These are phyloP conservation scores for Phalaenopsis aphrodite DNA, from an alignment of 106 monocot species.

Conservation along the genomic window DNA sequence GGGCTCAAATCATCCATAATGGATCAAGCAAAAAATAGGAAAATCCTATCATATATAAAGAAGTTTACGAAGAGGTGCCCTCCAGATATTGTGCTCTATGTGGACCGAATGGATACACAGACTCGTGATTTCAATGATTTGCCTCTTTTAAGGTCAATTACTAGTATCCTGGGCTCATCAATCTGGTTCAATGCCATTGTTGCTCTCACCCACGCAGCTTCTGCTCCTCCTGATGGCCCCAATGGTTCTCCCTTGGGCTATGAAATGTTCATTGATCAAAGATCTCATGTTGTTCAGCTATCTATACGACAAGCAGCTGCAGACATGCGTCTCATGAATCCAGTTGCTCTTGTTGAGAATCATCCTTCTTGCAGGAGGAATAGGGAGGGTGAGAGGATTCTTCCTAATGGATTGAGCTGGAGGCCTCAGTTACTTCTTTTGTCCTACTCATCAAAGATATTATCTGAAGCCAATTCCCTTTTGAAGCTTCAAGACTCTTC, in stretches of 20 bases:
- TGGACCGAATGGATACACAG: constrained; percentile 86
- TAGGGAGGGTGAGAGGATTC: constrained; percentile 57
- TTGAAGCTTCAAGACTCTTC: constrained; percentile 77
- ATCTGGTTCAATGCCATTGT: constrained; percentile 96
- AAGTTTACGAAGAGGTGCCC: constrained; percentile 68
- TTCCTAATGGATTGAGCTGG: constrained; percentile 87
- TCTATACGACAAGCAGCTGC: constrained; percentile 74
- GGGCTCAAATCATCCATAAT: constrained; percentile 71
- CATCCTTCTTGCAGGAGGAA: constrained; percentile 87
- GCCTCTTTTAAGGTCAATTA: constrained; percentile 66
- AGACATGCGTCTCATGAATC: constrained; percentile 91
- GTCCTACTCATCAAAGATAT: constrained; percentile 90
- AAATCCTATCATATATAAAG: constrained; percentile 60
- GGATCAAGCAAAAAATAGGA: constrained; percentile 72
- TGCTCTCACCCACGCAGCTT: constrained; percentile 79
- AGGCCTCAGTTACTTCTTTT: constrained; percentile 76
- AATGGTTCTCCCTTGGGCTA: constrained; percentile 73
- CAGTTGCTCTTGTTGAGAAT: constrained; percentile 85
- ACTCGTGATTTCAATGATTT: constrained; percentile 84
- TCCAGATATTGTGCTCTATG: constrained; percentile 93
- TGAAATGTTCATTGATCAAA: constrained; percentile 74
- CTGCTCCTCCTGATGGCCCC: constrained; percentile 85
- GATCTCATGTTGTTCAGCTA: constrained; percentile 87
- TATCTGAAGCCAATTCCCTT: constrained; percentile 79
- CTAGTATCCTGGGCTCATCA: constrained; percentile 55